Base-by-base conservation (phyloP, 1,284 basidiomycete species). In the Pseudozyma hubeiensis region DNA sequence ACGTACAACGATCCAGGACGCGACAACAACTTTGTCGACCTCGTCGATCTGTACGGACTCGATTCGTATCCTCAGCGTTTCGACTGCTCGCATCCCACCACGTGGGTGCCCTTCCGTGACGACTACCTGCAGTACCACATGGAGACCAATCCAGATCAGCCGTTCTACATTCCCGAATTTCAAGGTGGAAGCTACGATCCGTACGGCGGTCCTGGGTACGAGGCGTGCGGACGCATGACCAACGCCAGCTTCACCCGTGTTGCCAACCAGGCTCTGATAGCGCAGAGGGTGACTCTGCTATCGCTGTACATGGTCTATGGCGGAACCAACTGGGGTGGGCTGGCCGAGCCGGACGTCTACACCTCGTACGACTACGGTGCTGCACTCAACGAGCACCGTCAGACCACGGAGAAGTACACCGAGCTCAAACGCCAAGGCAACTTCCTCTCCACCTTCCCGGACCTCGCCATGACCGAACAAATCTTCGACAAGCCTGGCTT, bases 241-340 rank as follows among this genome's bases (percentile, higher is more conserved):
- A 69, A 69, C 33, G 49, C 61, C 4, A 69, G 62, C 34, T 80
- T 79, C 35, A 60, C 64, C 13, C 47, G 63, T 8, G 71, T 79
- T 5, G 73, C 66, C 13, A 70, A 75, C 24, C 63, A 68, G 33
- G 63, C 58, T 3, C 46, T 73, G 16, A 43, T 68, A 2, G 64
- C 73, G 7, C 68, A 80, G 44, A 43, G 71, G 19, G 68, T 79
- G 24, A 77, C 63, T 13, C 51, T 77, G 13, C 44, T 75, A 14
- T 67, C 91, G 5, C 88, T 92, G 16, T 91, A 93, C 62, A 90
- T 90, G 34, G 87, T 89, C 5, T 89, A 89, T 75, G 43, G 79
- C 89, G 92, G 93, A 78, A 93, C 93, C 59, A 92, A 93, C 82
- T 93, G 66, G 65, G 80, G 68, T n/a, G 59, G 56, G 13, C 50